phyloP scores from a whole-genome alignment of 345 rosid species.

The Microcos paniculata region DNA sequence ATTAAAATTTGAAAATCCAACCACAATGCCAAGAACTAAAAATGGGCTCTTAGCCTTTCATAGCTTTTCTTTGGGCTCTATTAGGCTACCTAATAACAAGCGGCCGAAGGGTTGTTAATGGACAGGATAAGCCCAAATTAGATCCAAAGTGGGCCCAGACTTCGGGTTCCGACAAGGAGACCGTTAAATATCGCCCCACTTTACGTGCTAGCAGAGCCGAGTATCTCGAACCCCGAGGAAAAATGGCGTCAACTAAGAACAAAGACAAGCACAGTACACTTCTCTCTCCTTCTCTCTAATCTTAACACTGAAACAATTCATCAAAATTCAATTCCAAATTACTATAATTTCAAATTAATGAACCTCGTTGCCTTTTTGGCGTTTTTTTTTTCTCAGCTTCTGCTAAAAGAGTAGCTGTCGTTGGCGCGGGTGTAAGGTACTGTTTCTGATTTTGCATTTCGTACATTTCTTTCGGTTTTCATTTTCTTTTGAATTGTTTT shows the following conservation, averaged over 20 bases:
- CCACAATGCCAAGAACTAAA: no score
- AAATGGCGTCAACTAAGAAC: background rate
- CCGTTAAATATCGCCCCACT: background rate
- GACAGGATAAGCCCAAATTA: background rate
- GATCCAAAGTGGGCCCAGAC: background rate
- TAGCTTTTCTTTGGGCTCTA: no score
- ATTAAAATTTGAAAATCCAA: no score
- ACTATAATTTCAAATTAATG: background rate
- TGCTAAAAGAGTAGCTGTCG: slow-evolving; percentile 18
- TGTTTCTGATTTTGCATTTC: background rate
- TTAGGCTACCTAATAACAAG: no score
- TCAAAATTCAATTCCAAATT: background rate
- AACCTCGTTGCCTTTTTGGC: background rate
- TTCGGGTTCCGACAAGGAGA: background rate
- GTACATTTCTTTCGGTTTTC: background rate
- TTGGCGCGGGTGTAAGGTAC: slow-evolving; percentile 17
- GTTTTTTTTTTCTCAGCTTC: slow-evolving; percentile 4
- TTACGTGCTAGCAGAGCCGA: background rate
- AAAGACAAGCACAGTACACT: background rate
- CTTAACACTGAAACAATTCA: background rate
- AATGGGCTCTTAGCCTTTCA: no score
- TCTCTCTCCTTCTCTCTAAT: background rate
- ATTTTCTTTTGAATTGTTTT: background rate
- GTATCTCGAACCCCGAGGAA: background rate
- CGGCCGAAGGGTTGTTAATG: no score